A percentile compares a stretch with the other conserved stretches of the same genome.
These are phyloP conservation scores for Cajanus cajan DNA, from an alignment of 306 rosid genomes.

Conservation along the genomic window DNA sequence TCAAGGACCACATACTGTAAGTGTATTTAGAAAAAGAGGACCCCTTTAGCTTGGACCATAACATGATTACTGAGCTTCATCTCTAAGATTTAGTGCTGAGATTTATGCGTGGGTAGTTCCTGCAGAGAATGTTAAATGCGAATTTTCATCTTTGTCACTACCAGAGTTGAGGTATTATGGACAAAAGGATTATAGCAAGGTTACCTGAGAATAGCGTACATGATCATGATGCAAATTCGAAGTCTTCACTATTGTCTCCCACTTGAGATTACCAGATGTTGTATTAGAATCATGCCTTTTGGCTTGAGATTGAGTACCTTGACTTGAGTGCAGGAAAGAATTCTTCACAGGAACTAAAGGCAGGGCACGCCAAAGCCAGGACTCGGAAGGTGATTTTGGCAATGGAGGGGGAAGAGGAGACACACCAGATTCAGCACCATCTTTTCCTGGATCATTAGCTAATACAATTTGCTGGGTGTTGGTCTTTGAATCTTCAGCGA, in stretches of 20 bases:
- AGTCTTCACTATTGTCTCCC: constrained; percentile 95
- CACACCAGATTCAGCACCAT: constrained; percentile 24
- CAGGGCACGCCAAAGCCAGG: constrained; percentile 90
- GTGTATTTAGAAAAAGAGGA: neutral
- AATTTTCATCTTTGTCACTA: constrained; percentile 9
- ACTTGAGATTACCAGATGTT: constrained; percentile 54
- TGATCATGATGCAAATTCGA: constrained; percentile 69
- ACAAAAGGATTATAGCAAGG: constrained; percentile 17
- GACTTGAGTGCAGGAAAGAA: constrained; percentile 39
- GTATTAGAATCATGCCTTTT: constrained; percentile 47
- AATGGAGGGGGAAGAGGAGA: constrained; percentile 73
- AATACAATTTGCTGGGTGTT: constrained; percentile 36
- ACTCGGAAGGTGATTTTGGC: constrained; percentile 92
- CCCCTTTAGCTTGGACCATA: constrained; percentile 13
- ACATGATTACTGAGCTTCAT: constrained; percentile 25
- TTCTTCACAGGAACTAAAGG: constrained; percentile 56
- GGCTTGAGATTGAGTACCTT: constrained; percentile 29
- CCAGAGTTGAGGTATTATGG: constrained; percentile 8
- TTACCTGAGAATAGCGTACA: constrained; percentile 86
- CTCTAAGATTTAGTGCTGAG: constrained; percentile 55
- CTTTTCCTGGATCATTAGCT: constrained; percentile 37
- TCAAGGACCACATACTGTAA: constrained; percentile 13
- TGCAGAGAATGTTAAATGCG: constrained; percentile 34
- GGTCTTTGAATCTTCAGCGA: constrained; percentile 33
- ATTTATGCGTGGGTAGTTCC: constrained; percentile 64